A percentile compares a stretch with the other conserved stretches of the same genome.
These are phyloP conservation scores for Mycena filopes DNA, from an alignment of 768 basidiomycete species.

Conservation along the genomic window DNA sequence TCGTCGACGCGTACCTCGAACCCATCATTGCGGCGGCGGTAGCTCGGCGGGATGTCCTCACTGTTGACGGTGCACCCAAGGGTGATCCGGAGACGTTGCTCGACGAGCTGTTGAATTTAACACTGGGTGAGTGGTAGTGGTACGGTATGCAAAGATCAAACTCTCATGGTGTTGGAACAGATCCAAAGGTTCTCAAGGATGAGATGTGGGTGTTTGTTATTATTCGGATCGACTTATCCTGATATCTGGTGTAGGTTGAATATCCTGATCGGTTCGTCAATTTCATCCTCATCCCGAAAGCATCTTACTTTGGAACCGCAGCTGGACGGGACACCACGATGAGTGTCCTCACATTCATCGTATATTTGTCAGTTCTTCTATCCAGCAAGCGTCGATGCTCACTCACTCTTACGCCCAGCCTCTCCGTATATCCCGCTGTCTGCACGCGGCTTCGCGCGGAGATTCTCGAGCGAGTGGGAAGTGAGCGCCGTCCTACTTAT, in stretches of 20 bases:
- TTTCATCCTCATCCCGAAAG: background rate
- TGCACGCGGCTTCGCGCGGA: slow-evolving; percentile 58
- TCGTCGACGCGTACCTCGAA: slow-evolving; percentile 62
- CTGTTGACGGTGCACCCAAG: slow-evolving; percentile 44
- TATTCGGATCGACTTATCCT: background rate
- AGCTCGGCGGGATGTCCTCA: slow-evolving; percentile 24
- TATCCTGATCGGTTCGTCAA: slow-evolving; percentile 10
- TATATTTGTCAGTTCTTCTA: slow-evolving; percentile 16
- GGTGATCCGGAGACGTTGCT: slow-evolving; percentile 57
- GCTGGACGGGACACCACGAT: slow-evolving; percentile 26
- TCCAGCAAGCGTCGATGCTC: background rate
- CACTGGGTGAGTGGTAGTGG: slow-evolving; percentile 50
- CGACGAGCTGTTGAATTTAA: slow-evolving; percentile 62
- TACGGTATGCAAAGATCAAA: background rate
- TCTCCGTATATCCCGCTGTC: slow-evolving; percentile 12
- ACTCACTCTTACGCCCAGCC: background rate
- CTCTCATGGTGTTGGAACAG: background rate
- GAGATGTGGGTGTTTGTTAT: slow-evolving; percentile 9
- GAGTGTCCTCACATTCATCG: slow-evolving; percentile 12
- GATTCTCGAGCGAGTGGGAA: slow-evolving; percentile 57
- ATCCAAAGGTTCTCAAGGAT: slow-evolving; percentile 27
- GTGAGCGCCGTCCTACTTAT: slow-evolving; percentile 56
- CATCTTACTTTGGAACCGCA: background rate
- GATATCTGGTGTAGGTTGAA: slow-evolving; percentile 7
- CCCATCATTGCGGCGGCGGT: slow-evolving; percentile 59